These are phyloP conservation scores for Primulina eburnea DNA, from an alignment of 257 asterid genomes.

Conservation along the genomic window DNA sequence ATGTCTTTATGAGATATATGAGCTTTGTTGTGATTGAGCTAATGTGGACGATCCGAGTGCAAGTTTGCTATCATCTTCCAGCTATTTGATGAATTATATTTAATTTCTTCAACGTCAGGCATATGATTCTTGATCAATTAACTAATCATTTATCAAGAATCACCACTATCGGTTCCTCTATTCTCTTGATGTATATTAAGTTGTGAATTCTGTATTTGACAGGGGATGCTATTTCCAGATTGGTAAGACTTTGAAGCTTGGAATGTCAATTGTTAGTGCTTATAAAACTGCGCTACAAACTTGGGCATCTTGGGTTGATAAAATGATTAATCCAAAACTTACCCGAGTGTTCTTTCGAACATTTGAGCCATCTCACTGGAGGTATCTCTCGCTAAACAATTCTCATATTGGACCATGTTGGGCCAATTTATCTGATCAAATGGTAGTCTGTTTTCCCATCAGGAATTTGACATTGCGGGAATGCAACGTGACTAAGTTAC, in stretches of 20 bases:
- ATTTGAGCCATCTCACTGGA: slow-evolving; percentile 85
- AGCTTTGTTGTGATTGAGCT: slow-evolving; percentile 2
- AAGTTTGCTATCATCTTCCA: not conserved
- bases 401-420: not conserved
- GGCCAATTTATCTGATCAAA: slow-evolving; percentile 1
- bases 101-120: not conserved
- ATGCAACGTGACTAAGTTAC: slow-evolving; percentile 61
- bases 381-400: slow-evolving; percentile 33
- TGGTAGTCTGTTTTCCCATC: slow-evolving; percentile 19
- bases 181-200: slow-evolving; percentile 24
- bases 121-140: too few relatives aligned
- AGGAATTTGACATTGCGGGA: slow-evolving; percentile 49
- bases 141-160: not conserved
- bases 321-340: slow-evolving; percentile 43
- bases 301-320: slow-evolving; percentile 78
- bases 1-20: slow-evolving; percentile 3
- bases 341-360: slow-evolving; percentile 69
- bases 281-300: slow-evolving; percentile 56
- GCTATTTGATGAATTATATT: not conserved
- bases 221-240: slow-evolving; percentile 87
- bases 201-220: slow-evolving; percentile 33
- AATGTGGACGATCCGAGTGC: not conserved
- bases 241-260: slow-evolving; percentile 48
- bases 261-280: slow-evolving; percentile 59
- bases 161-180: not conserved